These are phyloP conservation scores for Talaromyces piceae DNA, from an alignment of 2,329 filamentous ascomycete species.

Conservation along the genomic window DNA sequence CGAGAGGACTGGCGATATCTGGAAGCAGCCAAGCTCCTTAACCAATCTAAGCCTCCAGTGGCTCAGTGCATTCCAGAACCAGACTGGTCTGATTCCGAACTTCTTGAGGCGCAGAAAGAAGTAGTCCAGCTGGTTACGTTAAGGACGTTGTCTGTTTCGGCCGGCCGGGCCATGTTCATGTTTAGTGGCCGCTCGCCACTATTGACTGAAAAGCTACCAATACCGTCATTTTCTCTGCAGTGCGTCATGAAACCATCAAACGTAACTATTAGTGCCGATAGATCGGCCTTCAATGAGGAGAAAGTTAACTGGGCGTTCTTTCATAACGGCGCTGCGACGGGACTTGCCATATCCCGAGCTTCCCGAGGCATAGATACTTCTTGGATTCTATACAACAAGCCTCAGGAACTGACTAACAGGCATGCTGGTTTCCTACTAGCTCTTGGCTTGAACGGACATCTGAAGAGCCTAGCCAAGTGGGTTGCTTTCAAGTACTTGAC, in stretches of 20 bases:
- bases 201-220: constrained; percentile 83
- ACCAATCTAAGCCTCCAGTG: constrained; percentile 70
- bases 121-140: constrained; percentile 79
- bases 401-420: constrained; percentile 84
- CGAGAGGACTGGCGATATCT: constrained; percentile 82
- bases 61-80: constrained; percentile 70
- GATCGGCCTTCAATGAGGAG: constrained; percentile 79
- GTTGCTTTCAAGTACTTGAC: constrained; percentile 99
- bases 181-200: constrained; percentile 82
- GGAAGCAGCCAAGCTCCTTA: constrained; percentile 78
- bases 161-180: constrained; percentile 79
- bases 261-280: constrained; percentile 88
- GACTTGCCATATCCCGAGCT: constrained; percentile 78
- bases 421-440: constrained; percentile 91
- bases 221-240: constrained; percentile 83
- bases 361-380: constrained; percentile 95
- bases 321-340: constrained; percentile 89
- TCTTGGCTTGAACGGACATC: constrained; percentile 84
- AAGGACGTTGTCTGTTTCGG: constrained; percentile 79
- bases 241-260: constrained; percentile 89
- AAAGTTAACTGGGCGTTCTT: constrained; percentile 99
- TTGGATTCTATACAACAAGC: constrained; percentile 98
- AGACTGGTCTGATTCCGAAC: constrained; percentile 74
- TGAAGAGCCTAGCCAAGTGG: constrained; percentile 95
- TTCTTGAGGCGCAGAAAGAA: constrained; percentile 87